Evolutionary conservation across 768 basidiomycete genomes (phyloP).

Genomic region (Ramaria rubella): DNA sequence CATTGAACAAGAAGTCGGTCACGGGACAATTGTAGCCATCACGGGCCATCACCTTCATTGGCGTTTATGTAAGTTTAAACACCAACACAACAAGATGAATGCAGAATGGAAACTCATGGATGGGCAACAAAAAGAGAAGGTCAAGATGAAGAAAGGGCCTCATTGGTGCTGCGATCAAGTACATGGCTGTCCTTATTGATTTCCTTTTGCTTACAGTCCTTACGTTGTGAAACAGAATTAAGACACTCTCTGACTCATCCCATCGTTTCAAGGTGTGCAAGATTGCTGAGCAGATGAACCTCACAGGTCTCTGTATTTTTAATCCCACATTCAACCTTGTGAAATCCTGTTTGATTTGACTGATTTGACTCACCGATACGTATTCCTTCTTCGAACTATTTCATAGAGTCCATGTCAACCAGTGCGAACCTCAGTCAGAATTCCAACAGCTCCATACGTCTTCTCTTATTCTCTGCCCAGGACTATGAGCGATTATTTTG

Average conservation of each 20-base stretch:
- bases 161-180: conserved; percentile 89
- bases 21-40: no score
- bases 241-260: conserved; percentile 78
- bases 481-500: background rate
- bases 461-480: background rate
- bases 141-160: conserved; percentile 76
- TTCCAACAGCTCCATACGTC: conserved; percentile 41
- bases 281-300: conserved; percentile 86
- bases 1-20: no score
- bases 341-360: no score
- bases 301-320: conserved; percentile 88
- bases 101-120: conserved; percentile 85
- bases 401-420: no score
- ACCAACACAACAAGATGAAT: conserved; percentile 91
- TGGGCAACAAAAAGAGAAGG: conserved; percentile 83
- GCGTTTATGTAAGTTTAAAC: no score
- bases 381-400: no score
- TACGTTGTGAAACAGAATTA: conserved; percentile 46
- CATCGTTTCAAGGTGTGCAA: conserved; percentile 96
- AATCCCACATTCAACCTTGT: conserved; percentile 85
- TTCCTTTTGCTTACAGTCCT: background rate
- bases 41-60: no score
- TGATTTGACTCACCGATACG: no score
- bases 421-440: conserved; percentile 47
- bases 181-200: conserved; percentile 28